Percentiles rank a stretch among this genome's conserved stretches.
These are phyloP conservation scores for Pyrenula aspistea DNA, from an alignment of 495 filamentous ascomycete species.

Conservation along the genomic window DNA sequence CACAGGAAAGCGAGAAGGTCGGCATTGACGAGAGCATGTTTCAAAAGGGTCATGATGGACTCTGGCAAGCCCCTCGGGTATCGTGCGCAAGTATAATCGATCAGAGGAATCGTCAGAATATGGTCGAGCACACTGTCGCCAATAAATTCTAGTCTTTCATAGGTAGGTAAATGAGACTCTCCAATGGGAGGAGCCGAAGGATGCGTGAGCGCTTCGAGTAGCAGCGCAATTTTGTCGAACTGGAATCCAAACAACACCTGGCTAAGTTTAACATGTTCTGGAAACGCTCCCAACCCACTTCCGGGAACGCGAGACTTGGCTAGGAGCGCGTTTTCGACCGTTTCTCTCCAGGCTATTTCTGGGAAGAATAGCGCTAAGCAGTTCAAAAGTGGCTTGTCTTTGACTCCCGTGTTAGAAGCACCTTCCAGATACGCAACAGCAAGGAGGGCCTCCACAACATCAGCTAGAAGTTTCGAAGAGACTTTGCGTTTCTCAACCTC, in stretches of 20 bases:
- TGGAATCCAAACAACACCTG: constrained; percentile 54
- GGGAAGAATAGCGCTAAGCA: constrained; percentile 59
- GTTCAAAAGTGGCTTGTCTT: constrained; percentile 31
- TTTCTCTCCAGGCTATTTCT: constrained; percentile 41
- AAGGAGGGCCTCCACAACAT: constrained; percentile 80
- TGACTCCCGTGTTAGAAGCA: constrained; percentile 32
- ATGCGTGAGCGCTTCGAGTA: constrained; percentile 83
- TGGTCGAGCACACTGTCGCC: constrained; percentile 82
- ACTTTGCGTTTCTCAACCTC: constrained; percentile 22
- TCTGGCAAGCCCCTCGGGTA: constrained; percentile 38
- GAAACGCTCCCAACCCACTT: constrained; percentile 2
- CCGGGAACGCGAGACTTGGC: constrained; percentile 6
- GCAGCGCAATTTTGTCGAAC: constrained; percentile 56
- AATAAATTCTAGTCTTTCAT: constrained; percentile 83
- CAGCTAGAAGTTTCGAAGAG: constrained; percentile 74
- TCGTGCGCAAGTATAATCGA: constrained; percentile 6
- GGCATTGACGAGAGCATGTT: constrained; percentile 69
- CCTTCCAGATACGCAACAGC: constrained; percentile 68
- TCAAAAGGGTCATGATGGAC: constrained; percentile 59
- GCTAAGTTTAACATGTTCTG: constrained; percentile 20
- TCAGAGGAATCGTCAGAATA: constrained; percentile 49
- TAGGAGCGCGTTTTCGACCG: constrained; percentile 14
- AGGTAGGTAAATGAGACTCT: constrained; percentile 38
- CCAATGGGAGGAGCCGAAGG: constrained; percentile 40
- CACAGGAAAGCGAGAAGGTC: constrained; percentile 81